Evolutionary conservation across 345 rosid species (phyloP).

Genomic region (Populus alba): DNA sequence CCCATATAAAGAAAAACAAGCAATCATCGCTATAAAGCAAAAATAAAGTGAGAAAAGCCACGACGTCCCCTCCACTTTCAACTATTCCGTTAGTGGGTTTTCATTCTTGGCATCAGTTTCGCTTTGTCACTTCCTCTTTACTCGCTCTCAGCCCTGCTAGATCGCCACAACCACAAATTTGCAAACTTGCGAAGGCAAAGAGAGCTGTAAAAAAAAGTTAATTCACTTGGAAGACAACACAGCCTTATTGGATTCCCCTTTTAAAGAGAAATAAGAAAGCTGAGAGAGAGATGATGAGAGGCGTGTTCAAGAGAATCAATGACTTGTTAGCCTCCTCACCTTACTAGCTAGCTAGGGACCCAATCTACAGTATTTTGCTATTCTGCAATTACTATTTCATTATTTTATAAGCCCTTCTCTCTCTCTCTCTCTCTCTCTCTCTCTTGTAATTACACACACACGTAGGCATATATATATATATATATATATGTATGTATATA

Average conservation of each 20-base stretch:
- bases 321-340: neutral
- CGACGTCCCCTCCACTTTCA: neutral
- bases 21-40: neutral
- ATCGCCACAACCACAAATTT: conserved; percentile 11
- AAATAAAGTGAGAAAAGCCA: neutral
- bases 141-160: conserved; percentile 7
- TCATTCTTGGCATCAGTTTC: conserved; percentile 5
- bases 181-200: conserved; percentile 4
- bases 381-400: too few relatives aligned
- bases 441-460: too few relatives aligned
- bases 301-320: conserved; percentile 1
- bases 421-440: too few relatives aligned
- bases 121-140: neutral
- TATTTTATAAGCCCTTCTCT: too few relatives aligned
- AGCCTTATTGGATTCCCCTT: conserved; percentile 19
- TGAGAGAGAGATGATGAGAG: neutral
- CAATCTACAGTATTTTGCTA: neutral
- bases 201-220: neutral
- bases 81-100: conserved; percentile 18
- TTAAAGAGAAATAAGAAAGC: neutral
- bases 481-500: too few relatives aligned
- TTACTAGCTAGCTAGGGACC: neutral
- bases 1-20: conserved; percentile 7
- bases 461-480: too few relatives aligned
- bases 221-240: neutral